Percentiles rank a stretch among this genome's conserved stretches.
These are phyloP conservation scores for Elsinoe ampelina DNA, from an alignment of 2,329 filamentous ascomycete species.

Conservation along the genomic window DNA sequence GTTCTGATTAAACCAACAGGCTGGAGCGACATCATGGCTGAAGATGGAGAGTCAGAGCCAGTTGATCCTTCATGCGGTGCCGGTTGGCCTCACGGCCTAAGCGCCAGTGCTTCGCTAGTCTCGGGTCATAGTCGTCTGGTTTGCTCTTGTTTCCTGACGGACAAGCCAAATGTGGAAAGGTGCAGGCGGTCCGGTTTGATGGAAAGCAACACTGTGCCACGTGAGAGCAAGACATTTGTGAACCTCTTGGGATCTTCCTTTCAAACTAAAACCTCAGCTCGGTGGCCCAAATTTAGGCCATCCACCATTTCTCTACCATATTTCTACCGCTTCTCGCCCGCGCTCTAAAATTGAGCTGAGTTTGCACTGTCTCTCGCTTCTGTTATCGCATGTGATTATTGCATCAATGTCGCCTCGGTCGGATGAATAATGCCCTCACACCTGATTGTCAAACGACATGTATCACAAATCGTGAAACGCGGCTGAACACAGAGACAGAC, in stretches of 20 bases:
- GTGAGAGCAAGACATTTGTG: neutral
- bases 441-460: neutral
- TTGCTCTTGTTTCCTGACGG: neutral
- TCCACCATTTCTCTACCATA: slow-evolving; percentile 7
- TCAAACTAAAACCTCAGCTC: neutral
- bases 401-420: neutral
- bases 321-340: neutral
- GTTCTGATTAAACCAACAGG: slow-evolving; percentile 13
- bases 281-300: slow-evolving; percentile 8
- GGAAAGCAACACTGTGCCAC: neutral
- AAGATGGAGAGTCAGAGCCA: slow-evolving; percentile 12
- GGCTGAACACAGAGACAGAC: neutral
- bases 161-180: neutral
- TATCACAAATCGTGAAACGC: slow-evolving; percentile 11
- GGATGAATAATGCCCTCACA: neutral
- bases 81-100: slow-evolving; percentile 10
- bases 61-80: slow-evolving; percentile 11
- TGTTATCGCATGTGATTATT: neutral
- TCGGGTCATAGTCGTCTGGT: neutral
- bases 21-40: slow-evolving; percentile 12
- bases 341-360: neutral
- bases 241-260: neutral
- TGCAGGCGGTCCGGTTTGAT: neutral
- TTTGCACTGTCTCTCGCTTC: slow-evolving; percentile 9
- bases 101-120: slow-evolving; percentile 1